Percentiles rank a stretch among this genome's conserved stretches.
phyloP scores from a whole-genome alignment of 805 yeast species.

The Suhomyces sp. region DNA sequence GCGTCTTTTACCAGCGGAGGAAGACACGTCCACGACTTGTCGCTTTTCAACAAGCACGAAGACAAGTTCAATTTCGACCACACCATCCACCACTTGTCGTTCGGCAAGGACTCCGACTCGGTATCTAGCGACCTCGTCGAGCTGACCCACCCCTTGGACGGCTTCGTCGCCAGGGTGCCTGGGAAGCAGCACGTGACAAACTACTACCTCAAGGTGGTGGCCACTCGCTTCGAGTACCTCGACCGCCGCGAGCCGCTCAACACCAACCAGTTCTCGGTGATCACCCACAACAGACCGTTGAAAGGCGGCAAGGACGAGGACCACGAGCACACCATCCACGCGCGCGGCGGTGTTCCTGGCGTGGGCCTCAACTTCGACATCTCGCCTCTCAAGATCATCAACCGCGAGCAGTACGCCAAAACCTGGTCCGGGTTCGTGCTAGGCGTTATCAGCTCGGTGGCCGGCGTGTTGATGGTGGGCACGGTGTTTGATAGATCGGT shows the following conservation, averaged over 20 bases:
- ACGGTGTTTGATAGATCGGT: slow-evolving; percentile 83
- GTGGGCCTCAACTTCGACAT: slow-evolving; percentile 85
- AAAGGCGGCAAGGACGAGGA: slow-evolving; percentile 87
- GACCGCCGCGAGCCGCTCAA: slow-evolving; percentile 48
- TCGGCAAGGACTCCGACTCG: slow-evolving; percentile 57
- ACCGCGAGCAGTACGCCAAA: slow-evolving; percentile 68
- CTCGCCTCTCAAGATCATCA: slow-evolving; percentile 87
- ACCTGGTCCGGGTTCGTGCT: slow-evolving; percentile 81
- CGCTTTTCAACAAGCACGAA: slow-evolving; percentile 57
- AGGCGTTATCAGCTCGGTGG: slow-evolving; percentile 83
- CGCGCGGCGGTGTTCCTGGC: slow-evolving; percentile 89
- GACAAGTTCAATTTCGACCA: slow-evolving; percentile 75
- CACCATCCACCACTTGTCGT: slow-evolving; percentile 72
- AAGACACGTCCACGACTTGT: slow-evolving; percentile 80
- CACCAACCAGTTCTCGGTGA: slow-evolving; percentile 88
- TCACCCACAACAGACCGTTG: slow-evolving; percentile 82
- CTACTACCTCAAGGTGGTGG: slow-evolving; percentile 85
- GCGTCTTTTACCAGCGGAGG: slow-evolving; percentile 57
- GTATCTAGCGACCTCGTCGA: slow-evolving; percentile 26
- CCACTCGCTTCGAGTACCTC: slow-evolving; percentile 77
- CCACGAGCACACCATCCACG: slow-evolving; percentile 80
- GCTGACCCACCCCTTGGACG: slow-evolving; percentile 66
- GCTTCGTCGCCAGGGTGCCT: slow-evolving; percentile 29
- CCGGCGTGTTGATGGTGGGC: slow-evolving; percentile 92
- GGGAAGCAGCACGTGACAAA: slow-evolving; percentile 61